Conservation (phyloP, 257 asterid species). For the Rehmannia glutinosa region DNA sequence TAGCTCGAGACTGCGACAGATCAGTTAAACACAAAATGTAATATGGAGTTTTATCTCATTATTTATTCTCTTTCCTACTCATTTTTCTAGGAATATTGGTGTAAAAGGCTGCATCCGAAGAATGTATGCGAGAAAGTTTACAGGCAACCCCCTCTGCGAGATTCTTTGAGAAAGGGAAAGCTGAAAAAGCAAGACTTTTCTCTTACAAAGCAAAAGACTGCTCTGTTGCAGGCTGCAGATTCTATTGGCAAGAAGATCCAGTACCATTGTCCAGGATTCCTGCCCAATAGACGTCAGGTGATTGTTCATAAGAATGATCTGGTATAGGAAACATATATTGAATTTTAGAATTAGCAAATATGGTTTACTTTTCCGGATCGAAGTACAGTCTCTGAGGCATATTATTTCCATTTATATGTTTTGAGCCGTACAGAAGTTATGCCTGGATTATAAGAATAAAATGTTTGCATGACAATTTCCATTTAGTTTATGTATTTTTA, state of each 20-base stretch:
- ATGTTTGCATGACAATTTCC: not conserved
- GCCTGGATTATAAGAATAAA: not conserved
- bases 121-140: constrained; percentile 95
- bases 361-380: constrained; percentile 1
- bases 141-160: constrained; percentile 94
- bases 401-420: constrained; percentile 8
- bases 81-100: constrained; percentile 87
- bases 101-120: constrained; percentile 92
- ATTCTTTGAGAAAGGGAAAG: constrained; percentile 92
- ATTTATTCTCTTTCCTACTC: not conserved
- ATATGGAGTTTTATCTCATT: constrained; percentile 14
- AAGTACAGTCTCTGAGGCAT: constrained; percentile 4
- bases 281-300: constrained; percentile 96
- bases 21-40: constrained; percentile 13
- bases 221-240: constrained; percentile 87
- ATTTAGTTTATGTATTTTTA: not conserved
- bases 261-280: constrained; percentile 82
- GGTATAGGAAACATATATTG: constrained; percentile 1
- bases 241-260: constrained; percentile 89
- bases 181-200: constrained; percentile 79
- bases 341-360: not conserved
- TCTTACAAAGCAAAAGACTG: constrained; percentile 66
- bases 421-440: constrained; percentile 8
- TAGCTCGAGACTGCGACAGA: constrained; percentile 3
- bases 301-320: constrained; percentile 24